phyloP scores from a whole-genome alignment of 148 eudicot genomes.

The Persicaria maculosa region DNA sequence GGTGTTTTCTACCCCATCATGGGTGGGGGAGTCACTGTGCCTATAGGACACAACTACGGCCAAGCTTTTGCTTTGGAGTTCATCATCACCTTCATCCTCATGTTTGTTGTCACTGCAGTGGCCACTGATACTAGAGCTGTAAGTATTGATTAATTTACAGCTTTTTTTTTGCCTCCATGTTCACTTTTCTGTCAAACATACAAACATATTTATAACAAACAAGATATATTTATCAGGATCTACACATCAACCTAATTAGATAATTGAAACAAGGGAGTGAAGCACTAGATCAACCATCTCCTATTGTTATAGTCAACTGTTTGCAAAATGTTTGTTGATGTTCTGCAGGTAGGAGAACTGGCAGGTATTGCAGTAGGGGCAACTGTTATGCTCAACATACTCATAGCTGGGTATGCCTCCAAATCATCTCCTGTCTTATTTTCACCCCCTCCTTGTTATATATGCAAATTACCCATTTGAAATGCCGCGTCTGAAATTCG shows the following conservation, averaged over 20 bases:
- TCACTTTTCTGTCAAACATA: not conserved
- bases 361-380: slow-evolving; percentile 98
- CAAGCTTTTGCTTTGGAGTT: slow-evolving; percentile 86
- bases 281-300: not conserved
- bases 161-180: not conserved
- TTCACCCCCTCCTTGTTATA: not conserved
- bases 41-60: slow-evolving; percentile 43
- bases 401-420: slow-evolving; percentile 71
- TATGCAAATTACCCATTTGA: not conserved
- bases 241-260: not conserved
- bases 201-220: not conserved
- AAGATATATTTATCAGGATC: not conserved
- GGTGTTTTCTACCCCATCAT: slow-evolving; percentile 63
- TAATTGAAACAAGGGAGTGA: not conserved
- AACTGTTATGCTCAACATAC: slow-evolving; percentile 95
- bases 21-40: slow-evolving; percentile 90
- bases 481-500: not conserved
- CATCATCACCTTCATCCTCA: slow-evolving; percentile 88
- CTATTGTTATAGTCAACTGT: not conserved
- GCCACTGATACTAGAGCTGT: slow-evolving; percentile 98
- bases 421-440: not conserved
- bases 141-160: slow-evolving; percentile 18
- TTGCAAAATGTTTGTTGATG: not conserved
- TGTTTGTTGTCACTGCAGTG: slow-evolving; percentile 98
- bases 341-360: slow-evolving; percentile 75